Base-by-base conservation (phyloP, 108 stramenopile genomes). In the Pelagomonas calceolata region DNA sequence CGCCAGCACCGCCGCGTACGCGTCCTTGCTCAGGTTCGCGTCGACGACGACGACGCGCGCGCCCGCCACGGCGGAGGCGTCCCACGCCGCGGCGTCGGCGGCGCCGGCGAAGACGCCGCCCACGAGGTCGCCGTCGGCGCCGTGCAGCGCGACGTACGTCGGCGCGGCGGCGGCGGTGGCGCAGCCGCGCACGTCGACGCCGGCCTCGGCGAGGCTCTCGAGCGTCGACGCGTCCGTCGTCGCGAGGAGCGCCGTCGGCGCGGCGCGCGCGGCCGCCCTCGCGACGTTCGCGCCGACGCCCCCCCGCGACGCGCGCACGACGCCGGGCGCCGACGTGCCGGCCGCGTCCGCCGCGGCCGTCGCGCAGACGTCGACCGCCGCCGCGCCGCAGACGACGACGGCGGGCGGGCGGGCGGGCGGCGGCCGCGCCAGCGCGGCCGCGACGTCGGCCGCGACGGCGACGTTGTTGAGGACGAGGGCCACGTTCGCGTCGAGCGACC, bases 391-490 rank as follows among this genome's bases (percentile, higher is more conserved):
- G 39, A 43, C 39, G 39, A 12, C 39, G 39, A 43, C 39, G 39
- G 5, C 39, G 39, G 39, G 39, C 39, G 39, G 39, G 39, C 39
- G 39, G 9, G 39, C 39, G 9, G 39, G 39, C 39, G 9, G 9
- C 9, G 9, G 9, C 9, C 39, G 9, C 9, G 39, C 39, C 9
- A 5, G 39, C 39, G 86, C 90, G 29, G 78, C 79, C 31, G 96
- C 95, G 75, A 99, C 91, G 17, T 88, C 85, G 5, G 94, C 89
- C 30, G 95, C 96, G 18, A 96, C 86, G 32, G 65, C 34, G 26
- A 92, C 94, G 83, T 97, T 97, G 65, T 86, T 82, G 72, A 84
- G 84, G 33, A 99, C 95, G 65, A 99, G 78, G 16, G 90, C 85
- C 43, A 95, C 91, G 83, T 99, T 99, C 70, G 83, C 36, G 46